Conservation (phyloP, 176 grass and related monocot genomes). For the Rhynchospora pubera region DNA sequence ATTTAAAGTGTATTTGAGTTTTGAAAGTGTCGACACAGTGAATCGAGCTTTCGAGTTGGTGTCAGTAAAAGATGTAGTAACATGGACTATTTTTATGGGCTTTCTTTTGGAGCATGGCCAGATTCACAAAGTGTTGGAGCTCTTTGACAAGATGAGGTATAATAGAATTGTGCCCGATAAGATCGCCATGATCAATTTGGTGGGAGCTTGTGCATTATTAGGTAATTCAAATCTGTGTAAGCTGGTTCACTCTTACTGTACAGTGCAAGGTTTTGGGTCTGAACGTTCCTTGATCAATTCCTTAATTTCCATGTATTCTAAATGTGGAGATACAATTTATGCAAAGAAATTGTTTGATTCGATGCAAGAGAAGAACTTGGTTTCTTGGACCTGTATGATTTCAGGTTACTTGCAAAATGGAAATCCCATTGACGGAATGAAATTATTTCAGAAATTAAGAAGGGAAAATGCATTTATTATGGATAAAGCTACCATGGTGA, state of each 20-base stretch:
- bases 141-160: constrained; percentile 54
- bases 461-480: constrained; percentile 33
- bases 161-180: constrained; percentile 50
- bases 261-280: constrained; percentile 31
- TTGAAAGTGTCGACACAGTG: constrained; percentile 27
- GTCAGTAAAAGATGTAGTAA: constrained; percentile 47
- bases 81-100: constrained; percentile 52
- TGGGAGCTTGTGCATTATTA: constrained; percentile 44
- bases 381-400: constrained; percentile 71
- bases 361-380: constrained; percentile 45
- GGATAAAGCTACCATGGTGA: constrained; percentile 43
- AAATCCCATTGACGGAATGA: constrained; percentile 43
- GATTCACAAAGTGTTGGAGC: constrained; percentile 29
- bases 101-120: constrained; percentile 44
- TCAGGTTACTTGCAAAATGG: constrained; percentile 53
- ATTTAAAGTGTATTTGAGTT: constrained; percentile 58
- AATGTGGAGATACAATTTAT: constrained; percentile 41
- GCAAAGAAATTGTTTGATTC: constrained; percentile 48
- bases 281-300: constrained; percentile 46
- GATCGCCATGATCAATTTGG: constrained; percentile 46
- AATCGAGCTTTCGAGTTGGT: constrained; percentile 42
- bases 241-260: constrained; percentile 42
- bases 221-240: constrained; percentile 49
- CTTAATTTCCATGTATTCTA: constrained; percentile 68
- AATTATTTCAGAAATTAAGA: constrained; percentile 51